These are phyloP conservation scores for Rhizopogon rudus DNA, from an alignment of 768 basidiomycete species.

Conservation along the genomic window DNA sequence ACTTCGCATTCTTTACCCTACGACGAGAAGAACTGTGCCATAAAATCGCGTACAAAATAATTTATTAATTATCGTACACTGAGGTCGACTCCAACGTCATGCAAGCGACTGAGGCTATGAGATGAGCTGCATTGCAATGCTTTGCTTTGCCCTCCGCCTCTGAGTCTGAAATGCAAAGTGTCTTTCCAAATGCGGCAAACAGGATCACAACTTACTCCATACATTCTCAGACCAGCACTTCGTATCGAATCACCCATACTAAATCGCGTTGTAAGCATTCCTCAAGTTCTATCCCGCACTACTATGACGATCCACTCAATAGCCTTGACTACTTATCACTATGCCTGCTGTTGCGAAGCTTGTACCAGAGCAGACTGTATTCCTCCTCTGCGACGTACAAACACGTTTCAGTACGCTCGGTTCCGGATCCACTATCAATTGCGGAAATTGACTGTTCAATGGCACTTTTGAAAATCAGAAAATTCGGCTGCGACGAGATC, in stretches of 20 bases:
- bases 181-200: neutral
- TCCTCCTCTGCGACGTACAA: constrained; percentile 87
- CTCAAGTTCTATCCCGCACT: neutral
- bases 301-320: neutral
- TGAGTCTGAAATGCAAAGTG: neutral
- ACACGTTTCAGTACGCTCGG: constrained; percentile 56
- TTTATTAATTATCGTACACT: too few relatives aligned
- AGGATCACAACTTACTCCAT: too few relatives aligned
- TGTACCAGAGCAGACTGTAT: constrained; percentile 41
- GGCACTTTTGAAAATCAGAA: constrained; percentile 20
- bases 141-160: neutral
- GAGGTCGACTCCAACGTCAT: too few relatives aligned
- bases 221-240: too few relatives aligned
- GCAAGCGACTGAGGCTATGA: neutral
- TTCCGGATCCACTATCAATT: neutral
- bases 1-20: too few relatives aligned
- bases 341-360: constrained; percentile 28
- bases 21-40: too few relatives aligned
- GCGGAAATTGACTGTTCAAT: neutral
- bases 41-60: too few relatives aligned
- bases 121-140: too few relatives aligned
- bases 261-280: neutral
- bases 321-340: neutral
- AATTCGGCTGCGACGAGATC: constrained; percentile 65
- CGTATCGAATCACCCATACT: too few relatives aligned